Conservation (phyloP, 75 land plant species). For the Adiantum capillusveneris region DNA sequence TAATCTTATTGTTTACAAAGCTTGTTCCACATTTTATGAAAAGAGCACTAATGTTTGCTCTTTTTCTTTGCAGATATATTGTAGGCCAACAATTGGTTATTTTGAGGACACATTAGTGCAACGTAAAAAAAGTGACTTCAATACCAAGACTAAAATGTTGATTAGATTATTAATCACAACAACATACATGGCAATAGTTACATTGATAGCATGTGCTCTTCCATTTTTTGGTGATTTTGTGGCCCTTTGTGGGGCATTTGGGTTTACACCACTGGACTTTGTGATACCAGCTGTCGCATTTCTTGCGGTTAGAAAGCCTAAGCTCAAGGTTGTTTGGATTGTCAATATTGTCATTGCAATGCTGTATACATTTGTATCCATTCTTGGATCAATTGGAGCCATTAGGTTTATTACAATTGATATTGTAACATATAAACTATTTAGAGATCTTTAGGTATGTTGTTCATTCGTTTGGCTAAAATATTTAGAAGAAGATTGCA, state of each 20-base stretch:
- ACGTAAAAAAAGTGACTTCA: not conserved
- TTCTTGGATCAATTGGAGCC: conserved; percentile 54
- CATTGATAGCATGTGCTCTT: conserved; percentile 43
- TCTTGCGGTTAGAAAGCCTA: conserved; percentile 32
- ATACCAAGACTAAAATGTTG: conserved; percentile 5
- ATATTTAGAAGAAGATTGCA: no score
- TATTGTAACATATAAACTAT: conserved; percentile 36
- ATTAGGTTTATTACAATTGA: conserved; percentile 34
- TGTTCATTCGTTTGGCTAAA: no score
- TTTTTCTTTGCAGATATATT: conserved; percentile 39
- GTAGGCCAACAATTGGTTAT: conserved; percentile 51
- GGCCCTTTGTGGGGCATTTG: conserved; percentile 56
- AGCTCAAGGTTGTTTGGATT: conserved; percentile 4
- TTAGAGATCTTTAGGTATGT: conserved; percentile 22
- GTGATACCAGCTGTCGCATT: conserved; percentile 44
- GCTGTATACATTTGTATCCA: conserved; percentile 38
- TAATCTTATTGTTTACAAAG: no score
- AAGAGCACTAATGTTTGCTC: no score
- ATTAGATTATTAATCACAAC: conserved; percentile 30
- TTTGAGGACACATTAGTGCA: conserved; percentile 29
- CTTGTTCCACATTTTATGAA: no score
- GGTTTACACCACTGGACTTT: conserved; percentile 61
- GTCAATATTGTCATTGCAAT: conserved; percentile 28
- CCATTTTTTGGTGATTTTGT: conserved; percentile 69
- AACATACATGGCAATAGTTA: conserved; percentile 39